Evolutionary conservation across 2,329 filamentous ascomycete genomes (phyloP).

Genomic region (Colletotrichum sp.): DNA sequence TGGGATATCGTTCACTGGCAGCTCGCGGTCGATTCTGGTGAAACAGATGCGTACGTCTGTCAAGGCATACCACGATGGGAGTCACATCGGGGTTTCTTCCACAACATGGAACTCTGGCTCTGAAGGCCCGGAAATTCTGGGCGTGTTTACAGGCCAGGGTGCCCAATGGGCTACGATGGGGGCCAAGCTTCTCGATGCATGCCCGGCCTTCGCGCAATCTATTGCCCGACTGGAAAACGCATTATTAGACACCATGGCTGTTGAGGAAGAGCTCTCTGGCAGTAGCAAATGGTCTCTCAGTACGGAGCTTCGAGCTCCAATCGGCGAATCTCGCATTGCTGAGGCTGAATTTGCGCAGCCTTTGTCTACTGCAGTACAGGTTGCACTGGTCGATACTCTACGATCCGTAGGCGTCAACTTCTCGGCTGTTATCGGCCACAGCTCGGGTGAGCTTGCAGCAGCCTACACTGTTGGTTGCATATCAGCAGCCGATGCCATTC

Average conservation of each 20-base stretch:
- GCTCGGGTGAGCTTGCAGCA: conserved; percentile 23
- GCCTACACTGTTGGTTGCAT: conserved; percentile 20
- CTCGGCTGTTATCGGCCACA: conserved; percentile 20
- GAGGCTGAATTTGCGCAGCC: conserved; percentile 39
- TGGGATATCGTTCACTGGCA: conserved; percentile 19
- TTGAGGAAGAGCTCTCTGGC: background rate
- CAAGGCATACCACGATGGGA: conserved; percentile 3
- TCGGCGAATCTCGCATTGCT: background rate
- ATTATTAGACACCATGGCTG: background rate
- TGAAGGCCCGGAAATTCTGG: background rate
- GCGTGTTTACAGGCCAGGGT: conserved; percentile 30
- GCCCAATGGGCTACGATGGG: conserved; percentile 27
- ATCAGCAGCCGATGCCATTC: background rate
- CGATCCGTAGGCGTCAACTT: background rate
- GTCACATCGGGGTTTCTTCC: conserved; percentile 19
- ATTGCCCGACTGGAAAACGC: conserved; percentile 16
- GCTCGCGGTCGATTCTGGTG: conserved; percentile 4
- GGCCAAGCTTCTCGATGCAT: conserved; percentile 12
- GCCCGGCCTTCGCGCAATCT: background rate
- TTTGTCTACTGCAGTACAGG: conserved; percentile 38
- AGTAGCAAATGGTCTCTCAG: background rate
- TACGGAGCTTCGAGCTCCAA: background rate
- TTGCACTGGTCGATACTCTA: conserved; percentile 34
- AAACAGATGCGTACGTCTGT: background rate
- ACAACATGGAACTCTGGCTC: background rate